Conservation (phyloP, 2,329 filamentous ascomycete species). For the Fusarium sp. region DNA sequence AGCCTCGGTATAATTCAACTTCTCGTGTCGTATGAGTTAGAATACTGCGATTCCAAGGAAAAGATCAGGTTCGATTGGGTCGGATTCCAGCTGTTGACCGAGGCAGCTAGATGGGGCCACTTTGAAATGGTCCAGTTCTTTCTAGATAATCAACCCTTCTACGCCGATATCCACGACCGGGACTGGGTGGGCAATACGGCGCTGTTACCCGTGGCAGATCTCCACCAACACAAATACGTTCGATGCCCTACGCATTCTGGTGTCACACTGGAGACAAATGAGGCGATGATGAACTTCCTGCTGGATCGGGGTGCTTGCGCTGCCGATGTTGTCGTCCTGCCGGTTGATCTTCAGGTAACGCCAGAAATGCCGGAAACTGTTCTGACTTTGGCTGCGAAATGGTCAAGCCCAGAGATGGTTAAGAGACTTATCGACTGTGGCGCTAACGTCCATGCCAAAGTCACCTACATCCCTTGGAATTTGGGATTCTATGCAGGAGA, state of each 20-base stretch:
- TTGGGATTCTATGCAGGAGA: no score
- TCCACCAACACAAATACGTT: fast-evolving
- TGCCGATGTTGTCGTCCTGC: not conserved
- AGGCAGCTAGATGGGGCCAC: not conserved
- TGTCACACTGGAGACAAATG: fast-evolving
- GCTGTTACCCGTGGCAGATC: no score
- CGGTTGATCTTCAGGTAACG: fast-evolving
- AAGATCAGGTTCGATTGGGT: not conserved
- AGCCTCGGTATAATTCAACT: not conserved
- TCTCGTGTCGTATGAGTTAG: not conserved
- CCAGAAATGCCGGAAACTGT: not conserved
- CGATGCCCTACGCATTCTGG: not conserved
- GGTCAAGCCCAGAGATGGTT: no score
- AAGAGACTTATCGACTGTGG: no score
- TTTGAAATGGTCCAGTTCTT: not conserved
- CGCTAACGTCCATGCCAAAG: no score
- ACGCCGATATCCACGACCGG: not conserved
- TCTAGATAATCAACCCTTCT: constrained; percentile 5
- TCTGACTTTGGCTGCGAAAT: not conserved
- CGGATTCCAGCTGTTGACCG: not conserved
- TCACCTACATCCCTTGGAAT: no score
- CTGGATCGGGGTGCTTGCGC: not conserved
- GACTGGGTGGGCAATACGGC: not conserved
- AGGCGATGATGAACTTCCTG: not conserved
- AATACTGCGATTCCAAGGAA: not conserved